phyloP scores from a whole-genome alignment of 2,329 filamentous ascomycete genomes.

The Colletotrichum destructivum region DNA sequence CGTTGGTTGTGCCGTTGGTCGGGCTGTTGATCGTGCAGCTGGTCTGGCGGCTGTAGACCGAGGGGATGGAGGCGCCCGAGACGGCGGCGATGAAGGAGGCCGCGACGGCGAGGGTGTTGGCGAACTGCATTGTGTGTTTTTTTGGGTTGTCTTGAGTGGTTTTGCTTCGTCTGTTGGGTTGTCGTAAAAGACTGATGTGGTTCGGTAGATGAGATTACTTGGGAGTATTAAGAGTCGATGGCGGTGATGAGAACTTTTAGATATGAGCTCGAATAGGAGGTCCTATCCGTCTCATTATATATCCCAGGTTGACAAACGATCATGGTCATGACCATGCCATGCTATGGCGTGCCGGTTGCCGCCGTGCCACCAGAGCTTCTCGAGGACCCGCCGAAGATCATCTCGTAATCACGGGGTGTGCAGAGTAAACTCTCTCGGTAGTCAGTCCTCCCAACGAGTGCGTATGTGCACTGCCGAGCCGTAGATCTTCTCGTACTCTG shows the following conservation, averaged over 20 bases:
- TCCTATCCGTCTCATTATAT: conserved; percentile 18
- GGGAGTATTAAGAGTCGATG: background rate
- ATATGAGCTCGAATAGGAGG: background rate
- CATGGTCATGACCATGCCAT: too few species aligned
- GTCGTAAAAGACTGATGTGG: conserved; percentile 31
- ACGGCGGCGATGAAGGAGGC: conserved; percentile 49
- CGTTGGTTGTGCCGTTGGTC: conserved; percentile 42
- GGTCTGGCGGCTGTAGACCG: background rate
- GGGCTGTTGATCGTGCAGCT: background rate
- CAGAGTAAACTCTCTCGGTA: background rate
- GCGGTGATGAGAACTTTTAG: background rate
- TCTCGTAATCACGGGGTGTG: conserved; percentile 30
- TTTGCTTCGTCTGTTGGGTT: conserved; percentile 2
- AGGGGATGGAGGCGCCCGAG: conserved; percentile 28
- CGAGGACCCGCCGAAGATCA: conserved; percentile 15
- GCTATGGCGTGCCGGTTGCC: conserved; percentile 4
- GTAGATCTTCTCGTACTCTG: conserved; percentile 37
- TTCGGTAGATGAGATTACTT: conserved; percentile 28
- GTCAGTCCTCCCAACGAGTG: background rate
- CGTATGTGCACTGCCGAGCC: conserved; percentile 13
- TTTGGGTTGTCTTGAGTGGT: background rate
- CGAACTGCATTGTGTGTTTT: conserved; percentile 43
- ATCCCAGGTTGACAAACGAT: background rate
- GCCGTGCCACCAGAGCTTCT: conserved; percentile 12
- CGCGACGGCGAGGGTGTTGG: conserved; percentile 43